Evolutionary conservation across 305 asterid genomes (phyloP), one percentile per base, ranked within the genome.

Genomic region (Solanum aculeatissimum): DNA sequence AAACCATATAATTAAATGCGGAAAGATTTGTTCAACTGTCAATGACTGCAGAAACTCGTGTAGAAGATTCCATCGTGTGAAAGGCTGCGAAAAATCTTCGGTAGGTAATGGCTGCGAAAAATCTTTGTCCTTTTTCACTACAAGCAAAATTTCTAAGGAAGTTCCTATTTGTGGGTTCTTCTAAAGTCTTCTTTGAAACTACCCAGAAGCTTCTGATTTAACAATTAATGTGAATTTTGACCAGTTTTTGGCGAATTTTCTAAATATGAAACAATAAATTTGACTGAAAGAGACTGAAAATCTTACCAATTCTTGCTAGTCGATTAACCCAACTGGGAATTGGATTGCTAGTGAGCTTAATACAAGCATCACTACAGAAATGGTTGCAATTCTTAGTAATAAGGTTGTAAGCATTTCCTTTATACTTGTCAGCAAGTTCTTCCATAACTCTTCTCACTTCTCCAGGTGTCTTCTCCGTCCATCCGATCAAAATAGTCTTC

Each of bases 241-340:
- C 18, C 4, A 6, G 27, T 60, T 57, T 57, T 57, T 57, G 2
- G 1, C 6, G 7, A 57, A 57, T n/a, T n/a, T 57, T 57, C 65
- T 9, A n/a, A 9, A 57, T 57, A 27, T 21, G 35, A 40, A 71
- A 15, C 12, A 71, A 71, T 71, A 40, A 71, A 40, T 70, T 35
- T 11, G 15, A 42, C n/a, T 16, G 21, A 65, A 65, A 65, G 43
- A 65, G 43, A 29, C 11, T 4, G 19, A 21, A 71, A 43, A 71
- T 42, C 55, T 6, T 86, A 92, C 98, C 96, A 2, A 94, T 89
- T 47, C 93, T 83, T 47, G 98, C 98, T 12, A 94, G 98, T 16
- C 97, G 93, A 90, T 94, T 94, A 38, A 94, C 89, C 98, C 98
- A 94, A 15, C 84, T 88, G 1, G 98, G 98, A 86, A 94, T 94